Evolutionary conservation across 805 yeast species (phyloP).

Genomic region (Metschnikowia noctiluminum): DNA sequence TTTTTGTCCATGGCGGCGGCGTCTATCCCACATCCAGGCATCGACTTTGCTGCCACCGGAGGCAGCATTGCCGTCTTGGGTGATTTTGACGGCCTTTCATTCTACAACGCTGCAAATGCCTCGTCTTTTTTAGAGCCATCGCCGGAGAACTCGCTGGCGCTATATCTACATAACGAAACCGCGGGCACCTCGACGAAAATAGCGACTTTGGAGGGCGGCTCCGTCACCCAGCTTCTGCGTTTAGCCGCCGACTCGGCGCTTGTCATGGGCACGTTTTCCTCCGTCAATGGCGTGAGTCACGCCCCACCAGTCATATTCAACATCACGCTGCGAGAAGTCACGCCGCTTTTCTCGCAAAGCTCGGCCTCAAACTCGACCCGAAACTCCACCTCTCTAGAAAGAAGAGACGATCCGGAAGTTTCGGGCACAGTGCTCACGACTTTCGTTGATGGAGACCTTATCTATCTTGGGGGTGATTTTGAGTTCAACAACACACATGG

Average conservation of each 20-base stretch:
- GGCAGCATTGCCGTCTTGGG: conserved; percentile 17
- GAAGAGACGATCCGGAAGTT: conserved; percentile 16
- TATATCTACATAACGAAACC: conserved; percentile 16
- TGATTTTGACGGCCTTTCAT: conserved; percentile 16
- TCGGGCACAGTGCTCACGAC: conserved; percentile 35
- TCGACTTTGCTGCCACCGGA: conserved; percentile 16
- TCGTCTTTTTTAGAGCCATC: conserved; percentile 14
- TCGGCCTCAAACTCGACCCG: not conserved
- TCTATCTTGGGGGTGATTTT: conserved; percentile 83
- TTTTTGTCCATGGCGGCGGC: not conserved
- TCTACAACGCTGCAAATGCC: conserved; percentile 16
- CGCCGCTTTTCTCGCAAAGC: conserved; percentile 19
- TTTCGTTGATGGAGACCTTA: conserved; percentile 40
- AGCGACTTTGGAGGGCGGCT: conserved; percentile 32
- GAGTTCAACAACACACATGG: conserved; percentile 51
- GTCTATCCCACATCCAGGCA: conserved; percentile 12
- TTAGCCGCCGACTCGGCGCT: conserved; percentile 29
- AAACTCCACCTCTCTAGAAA: not conserved
- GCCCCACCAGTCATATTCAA: conserved; percentile 37
- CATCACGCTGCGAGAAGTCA: conserved; percentile 23
- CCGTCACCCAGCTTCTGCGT: conserved; percentile 25
- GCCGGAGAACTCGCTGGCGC: conserved; percentile 8
- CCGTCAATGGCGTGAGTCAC: conserved; percentile 25
- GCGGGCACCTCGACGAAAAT: conserved; percentile 12
- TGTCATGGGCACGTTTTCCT: conserved; percentile 35